phyloP scores from a whole-genome alignment of 257 asterid genomes.

The Cinchona pubescens region DNA sequence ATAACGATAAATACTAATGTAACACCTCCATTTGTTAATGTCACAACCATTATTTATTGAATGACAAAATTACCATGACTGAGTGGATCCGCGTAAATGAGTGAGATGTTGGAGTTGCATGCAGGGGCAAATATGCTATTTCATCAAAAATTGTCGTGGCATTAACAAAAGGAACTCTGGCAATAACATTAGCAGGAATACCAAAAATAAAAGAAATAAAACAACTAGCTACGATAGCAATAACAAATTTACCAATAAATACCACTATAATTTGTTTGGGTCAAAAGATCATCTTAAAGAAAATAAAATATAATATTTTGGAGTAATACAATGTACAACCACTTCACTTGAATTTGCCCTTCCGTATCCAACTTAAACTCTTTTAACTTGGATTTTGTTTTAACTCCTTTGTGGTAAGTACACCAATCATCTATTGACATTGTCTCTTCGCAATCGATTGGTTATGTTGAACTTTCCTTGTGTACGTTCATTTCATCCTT shows the following conservation, averaged over 20 bases:
- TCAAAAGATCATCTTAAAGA: neutral
- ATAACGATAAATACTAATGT: too few relatives aligned
- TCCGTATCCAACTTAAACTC: constrained; percentile 18
- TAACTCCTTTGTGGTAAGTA: neutral
- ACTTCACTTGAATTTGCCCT: neutral
- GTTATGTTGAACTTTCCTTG: neutral
- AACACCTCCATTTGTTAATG: too few relatives aligned
- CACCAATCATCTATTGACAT: neutral
- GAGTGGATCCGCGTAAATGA: too few relatives aligned
- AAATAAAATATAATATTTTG: neutral
- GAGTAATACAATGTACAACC: neutral
- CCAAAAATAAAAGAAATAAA: too few relatives aligned
- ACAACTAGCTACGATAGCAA: too few relatives aligned
- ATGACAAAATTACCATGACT: too few relatives aligned
- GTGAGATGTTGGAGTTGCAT: too few relatives aligned
- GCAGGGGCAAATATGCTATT: too few relatives aligned
- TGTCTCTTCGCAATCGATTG: neutral
- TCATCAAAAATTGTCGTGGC: too few relatives aligned
- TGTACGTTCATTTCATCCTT: neutral
- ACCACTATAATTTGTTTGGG: neutral
- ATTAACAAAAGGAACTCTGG: too few relatives aligned
- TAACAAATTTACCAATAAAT: neutral
- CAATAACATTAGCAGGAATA: too few relatives aligned
- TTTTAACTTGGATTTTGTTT: neutral
- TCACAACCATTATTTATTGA: too few relatives aligned